Evolutionary conservation across 1,284 basidiomycete species (phyloP).

Genomic region (Trichosporon sp.): DNA sequence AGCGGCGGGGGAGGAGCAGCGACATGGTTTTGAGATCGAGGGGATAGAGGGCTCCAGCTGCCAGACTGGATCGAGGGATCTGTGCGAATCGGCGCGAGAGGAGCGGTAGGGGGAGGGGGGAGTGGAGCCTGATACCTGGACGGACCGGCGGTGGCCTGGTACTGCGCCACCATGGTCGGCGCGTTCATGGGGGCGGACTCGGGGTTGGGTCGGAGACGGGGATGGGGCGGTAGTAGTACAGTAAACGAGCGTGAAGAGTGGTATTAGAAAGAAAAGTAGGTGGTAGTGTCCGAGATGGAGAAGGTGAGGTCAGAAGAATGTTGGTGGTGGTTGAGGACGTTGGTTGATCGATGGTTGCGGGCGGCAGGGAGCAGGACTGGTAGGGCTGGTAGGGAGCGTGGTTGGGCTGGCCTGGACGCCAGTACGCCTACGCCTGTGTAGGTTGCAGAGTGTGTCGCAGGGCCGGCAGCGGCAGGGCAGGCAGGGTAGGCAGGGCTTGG

Average conservation of each 20-base stretch:
- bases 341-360: background rate
- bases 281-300: background rate
- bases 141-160: slow-evolving; percentile 21
- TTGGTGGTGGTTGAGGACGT: background rate
- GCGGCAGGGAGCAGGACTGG: background rate
- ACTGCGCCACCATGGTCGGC: slow-evolving; percentile 22
- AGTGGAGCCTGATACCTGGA: slow-evolving; percentile 15
- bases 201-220: background rate
- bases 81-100: slow-evolving; percentile 7
- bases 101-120: background rate
- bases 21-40: background rate
- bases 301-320: background rate
- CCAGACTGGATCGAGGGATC: slow-evolving; percentile 1
- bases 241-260: slow-evolving; percentile 8
- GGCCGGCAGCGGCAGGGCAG: background rate
- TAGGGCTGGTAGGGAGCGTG: too few relatives aligned
- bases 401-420: background rate
- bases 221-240: background rate
- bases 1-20: background rate
- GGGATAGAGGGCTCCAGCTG: background rate
- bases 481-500: too few relatives aligned
- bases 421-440: too few relatives aligned
- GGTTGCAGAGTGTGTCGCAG: background rate
- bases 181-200: background rate
- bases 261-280: background rate